phyloP scores from a whole-genome alignment of 345 rosid species.

The Crucihimalaya himalaica region DNA sequence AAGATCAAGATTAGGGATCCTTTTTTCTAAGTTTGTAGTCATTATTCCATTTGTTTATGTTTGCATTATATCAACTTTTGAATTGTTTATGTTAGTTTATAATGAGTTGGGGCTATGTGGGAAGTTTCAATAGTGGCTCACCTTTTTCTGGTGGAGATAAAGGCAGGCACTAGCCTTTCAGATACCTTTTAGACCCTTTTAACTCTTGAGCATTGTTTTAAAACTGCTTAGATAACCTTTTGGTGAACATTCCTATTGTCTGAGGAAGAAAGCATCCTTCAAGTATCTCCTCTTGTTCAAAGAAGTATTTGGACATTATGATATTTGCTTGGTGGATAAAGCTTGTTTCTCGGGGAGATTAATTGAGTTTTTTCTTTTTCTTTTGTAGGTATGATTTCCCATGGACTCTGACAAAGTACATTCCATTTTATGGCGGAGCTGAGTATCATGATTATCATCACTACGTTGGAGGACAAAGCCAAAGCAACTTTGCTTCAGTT shows the following conservation, averaged over 20 bases:
- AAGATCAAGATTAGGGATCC: no score
- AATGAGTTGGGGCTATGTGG: neutral
- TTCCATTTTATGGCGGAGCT: constrained; percentile 91
- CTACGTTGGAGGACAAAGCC: constrained; percentile 89
- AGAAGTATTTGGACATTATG: neutral
- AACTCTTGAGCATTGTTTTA: constrained; percentile 17
- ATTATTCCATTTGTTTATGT: neutral
- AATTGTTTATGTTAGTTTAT: constrained; percentile 27
- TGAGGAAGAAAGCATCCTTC: neutral
- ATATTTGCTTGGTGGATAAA: neutral
- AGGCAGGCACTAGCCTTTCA: constrained; percentile 25
- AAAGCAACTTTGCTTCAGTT: constrained; percentile 85
- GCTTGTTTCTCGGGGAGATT: neutral
- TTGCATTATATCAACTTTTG: constrained; percentile 15
- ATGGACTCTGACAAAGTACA: constrained; percentile 65
- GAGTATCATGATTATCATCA: constrained; percentile 91
- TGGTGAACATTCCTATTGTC: neutral
- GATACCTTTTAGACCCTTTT: constrained; percentile 15
- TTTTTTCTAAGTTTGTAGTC: neutral
- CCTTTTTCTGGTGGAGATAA: constrained; percentile 16
- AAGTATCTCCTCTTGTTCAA: neutral
- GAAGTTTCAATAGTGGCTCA: constrained; percentile 17
- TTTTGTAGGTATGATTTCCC: constrained; percentile 68
- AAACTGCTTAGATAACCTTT: constrained; percentile 7
- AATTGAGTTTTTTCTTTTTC: neutral